Evolutionary conservation across 2,329 filamentous ascomycete species (phyloP).

Genomic region (Arthroderma sp.): DNA sequence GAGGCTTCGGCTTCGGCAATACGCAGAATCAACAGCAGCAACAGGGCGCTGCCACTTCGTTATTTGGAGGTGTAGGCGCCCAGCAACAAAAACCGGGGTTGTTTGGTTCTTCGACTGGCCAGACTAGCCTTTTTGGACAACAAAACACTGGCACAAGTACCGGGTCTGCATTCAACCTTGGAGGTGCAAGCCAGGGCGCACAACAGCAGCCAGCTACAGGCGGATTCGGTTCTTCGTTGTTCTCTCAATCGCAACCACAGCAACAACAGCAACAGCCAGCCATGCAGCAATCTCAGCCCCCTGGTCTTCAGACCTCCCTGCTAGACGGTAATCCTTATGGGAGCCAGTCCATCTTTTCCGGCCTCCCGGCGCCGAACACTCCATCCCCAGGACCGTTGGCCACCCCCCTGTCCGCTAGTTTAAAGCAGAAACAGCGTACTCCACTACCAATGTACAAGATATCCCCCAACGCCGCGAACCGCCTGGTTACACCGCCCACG

Average conservation of each 20-base stretch:
- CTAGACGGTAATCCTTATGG: conserved; percentile 82
- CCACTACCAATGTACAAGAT: conserved; percentile 79
- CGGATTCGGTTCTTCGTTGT: conserved; percentile 36
- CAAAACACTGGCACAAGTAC: conserved; percentile 15
- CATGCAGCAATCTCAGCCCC: conserved; percentile 30
- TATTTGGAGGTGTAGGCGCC: conserved; percentile 23
- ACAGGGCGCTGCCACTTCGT: conserved; percentile 19
- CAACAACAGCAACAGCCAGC: conserved; percentile 33
- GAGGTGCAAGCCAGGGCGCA: conserved; percentile 5
- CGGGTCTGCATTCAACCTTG: conserved; percentile 7
- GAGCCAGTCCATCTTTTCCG: conserved; percentile 71
- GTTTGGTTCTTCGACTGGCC: conserved; percentile 33
- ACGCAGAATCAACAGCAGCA: conserved; percentile 19
- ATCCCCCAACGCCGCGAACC: conserved; percentile 64
- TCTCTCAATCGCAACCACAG: conserved; percentile 21
- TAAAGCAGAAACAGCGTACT: conserved; percentile 64
- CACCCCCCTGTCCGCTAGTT: conserved; percentile 66
- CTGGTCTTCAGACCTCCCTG: conserved; percentile 59
- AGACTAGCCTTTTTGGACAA: conserved; percentile 15
- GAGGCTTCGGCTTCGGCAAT: conserved; percentile 7
- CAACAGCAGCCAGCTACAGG: conserved; percentile 29
- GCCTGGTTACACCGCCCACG: conserved; percentile 72
- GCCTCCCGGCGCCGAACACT: conserved; percentile 48
- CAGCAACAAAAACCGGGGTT: conserved; percentile 31
- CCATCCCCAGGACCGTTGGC: conserved; percentile 77